Base-by-base conservation (phyloP, 306 rosid species). In the Cicer bijugum region DNA sequence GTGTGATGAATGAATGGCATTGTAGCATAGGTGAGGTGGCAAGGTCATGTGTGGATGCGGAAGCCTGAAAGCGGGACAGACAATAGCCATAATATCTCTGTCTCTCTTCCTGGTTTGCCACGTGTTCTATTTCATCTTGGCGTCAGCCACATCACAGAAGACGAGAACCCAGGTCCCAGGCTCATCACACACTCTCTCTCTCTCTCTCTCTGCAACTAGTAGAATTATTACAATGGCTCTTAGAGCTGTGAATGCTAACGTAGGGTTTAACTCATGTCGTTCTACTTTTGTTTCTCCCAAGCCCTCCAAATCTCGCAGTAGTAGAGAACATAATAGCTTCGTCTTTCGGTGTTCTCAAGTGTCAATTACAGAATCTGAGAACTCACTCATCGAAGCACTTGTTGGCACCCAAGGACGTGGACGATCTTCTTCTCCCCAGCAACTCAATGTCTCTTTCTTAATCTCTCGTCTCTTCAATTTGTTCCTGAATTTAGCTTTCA, bases 341-440 rank as follows among this genome's bases (percentile, higher is more conserved):
- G 72, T 74, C 23, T 59, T 61, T 33, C 78, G 76, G 1, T 82
- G 73, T 44, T 76, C 88, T 47, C 66, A 82, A n/a, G 72, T 82
- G 12, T 83, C 90, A 1, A 80, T 87, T 35, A 77, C 93, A 1
- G 86, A 81, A 65, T 71, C 90, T 10, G 98, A 93, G 70, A 82
- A 74, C 39, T 77, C 96, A 8, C 98, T 93, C 71, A 77, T 93
- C 44, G 84, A 91, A 52, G 89, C 96, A 1, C 91, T 93, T 63
- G 56, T 93, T 19, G 98, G 98, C 37, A 84, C 84, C 75, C 93
- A 88, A 83, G 98, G 98, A 75, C 90, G 96, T n/a, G 98, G 98
- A 23, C 97, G 96, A 52, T 85, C 95, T 60, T 88, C 96, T 74
- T 88, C 98, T 66, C 84, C 93, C 28, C 86, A 89, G 11, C 98